These are phyloP conservation scores for Trichophyton mentagrophytes DNA, from an alignment of 2,329 filamentous ascomycete species.

Conservation along the genomic window DNA sequence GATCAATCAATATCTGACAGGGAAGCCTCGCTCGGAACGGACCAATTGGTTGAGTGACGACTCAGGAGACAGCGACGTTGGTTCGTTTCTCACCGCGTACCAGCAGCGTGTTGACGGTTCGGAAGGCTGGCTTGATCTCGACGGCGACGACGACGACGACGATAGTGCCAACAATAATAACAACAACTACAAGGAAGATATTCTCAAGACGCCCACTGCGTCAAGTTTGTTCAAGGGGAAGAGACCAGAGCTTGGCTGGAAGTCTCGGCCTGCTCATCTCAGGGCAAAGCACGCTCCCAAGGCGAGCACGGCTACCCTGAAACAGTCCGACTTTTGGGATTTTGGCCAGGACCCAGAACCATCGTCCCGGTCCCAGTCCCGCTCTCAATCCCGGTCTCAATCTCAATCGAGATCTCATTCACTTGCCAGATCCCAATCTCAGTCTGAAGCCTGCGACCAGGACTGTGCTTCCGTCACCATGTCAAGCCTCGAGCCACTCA, in stretches of 20 bases:
- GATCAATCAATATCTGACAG: slow-evolving; percentile 74
- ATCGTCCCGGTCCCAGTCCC: slow-evolving; percentile 27
- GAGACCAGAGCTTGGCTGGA: slow-evolving; percentile 12
- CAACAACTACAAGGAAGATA: slow-evolving; percentile 21
- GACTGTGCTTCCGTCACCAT: not conserved
- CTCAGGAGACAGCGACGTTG: slow-evolving; percentile 58
- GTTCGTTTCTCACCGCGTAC: slow-evolving; percentile 41
- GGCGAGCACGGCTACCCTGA: slow-evolving; percentile 31
- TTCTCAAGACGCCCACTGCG: slow-evolving; percentile 28
- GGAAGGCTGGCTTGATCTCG: slow-evolving; percentile 33
- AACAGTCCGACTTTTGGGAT: slow-evolving; percentile 34
- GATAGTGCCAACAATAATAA: too few species aligned
- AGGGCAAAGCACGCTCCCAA: slow-evolving; percentile 25
- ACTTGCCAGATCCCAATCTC: slow-evolving; percentile 14
- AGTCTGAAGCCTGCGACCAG: slow-evolving; percentile 8
- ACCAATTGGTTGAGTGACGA: slow-evolving; percentile 77
- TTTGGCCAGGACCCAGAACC: slow-evolving; percentile 27
- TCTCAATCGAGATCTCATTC: slow-evolving; percentile 28
- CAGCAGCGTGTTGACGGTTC: slow-evolving; percentile 31
- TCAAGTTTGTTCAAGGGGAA: slow-evolving; percentile 8
- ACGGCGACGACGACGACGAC: slow-evolving; percentile 15
- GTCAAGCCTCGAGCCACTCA: slow-evolving; percentile 13
- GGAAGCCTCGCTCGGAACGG: slow-evolving; percentile 54
- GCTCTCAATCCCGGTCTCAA: slow-evolving; percentile 24
- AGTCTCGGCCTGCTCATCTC: slow-evolving; percentile 14